Percentiles rank a stretch among this genome's conserved stretches.
Evolutionary conservation across 352 stramenopile species (phyloP).

Genomic region (Bremia lactucae): DNA sequence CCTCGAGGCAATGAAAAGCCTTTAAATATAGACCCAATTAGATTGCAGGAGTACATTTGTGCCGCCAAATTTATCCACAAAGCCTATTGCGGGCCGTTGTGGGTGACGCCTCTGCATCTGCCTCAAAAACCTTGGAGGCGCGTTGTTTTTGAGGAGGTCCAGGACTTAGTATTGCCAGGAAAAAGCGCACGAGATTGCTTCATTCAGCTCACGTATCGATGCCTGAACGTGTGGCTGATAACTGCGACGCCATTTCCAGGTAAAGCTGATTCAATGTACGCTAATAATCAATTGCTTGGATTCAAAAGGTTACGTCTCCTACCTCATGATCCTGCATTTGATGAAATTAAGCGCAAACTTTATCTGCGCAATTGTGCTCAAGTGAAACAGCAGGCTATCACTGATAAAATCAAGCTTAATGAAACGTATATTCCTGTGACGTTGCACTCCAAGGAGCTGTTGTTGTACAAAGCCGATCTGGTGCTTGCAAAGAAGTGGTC

Average conservation of each 20-base stretch:
- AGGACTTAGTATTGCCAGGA: constrained; percentile 69
- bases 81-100: constrained; percentile 62
- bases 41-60: constrained; percentile 48
- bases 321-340: constrained; percentile 64
- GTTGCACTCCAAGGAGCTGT: constrained; percentile 55
- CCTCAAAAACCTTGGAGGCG: constrained; percentile 60
- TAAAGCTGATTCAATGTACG: constrained; percentile 71
- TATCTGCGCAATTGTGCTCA: constrained; percentile 80
- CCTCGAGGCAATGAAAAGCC: constrained; percentile 22
- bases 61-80: constrained; percentile 77
- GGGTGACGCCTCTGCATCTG: constrained; percentile 52
- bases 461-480: constrained; percentile 64
- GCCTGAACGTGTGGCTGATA: constrained; percentile 79
- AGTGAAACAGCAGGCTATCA: constrained; percentile 74
- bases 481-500: constrained; percentile 30
- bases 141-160: constrained; percentile 83
- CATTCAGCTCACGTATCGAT: constrained; percentile 65
- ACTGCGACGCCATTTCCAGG: constrained; percentile 77
- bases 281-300: constrained; percentile 82
- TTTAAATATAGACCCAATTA: constrained; percentile 33
- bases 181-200: constrained; percentile 73
- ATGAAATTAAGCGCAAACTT: constrained; percentile 81
- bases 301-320: constrained; percentile 66
- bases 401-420: constrained; percentile 57
- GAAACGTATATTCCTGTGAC: constrained; percentile 65